Base-by-base conservation (phyloP, 2,329 filamentous ascomycete genomes). In the Penicillium janthinellum region DNA sequence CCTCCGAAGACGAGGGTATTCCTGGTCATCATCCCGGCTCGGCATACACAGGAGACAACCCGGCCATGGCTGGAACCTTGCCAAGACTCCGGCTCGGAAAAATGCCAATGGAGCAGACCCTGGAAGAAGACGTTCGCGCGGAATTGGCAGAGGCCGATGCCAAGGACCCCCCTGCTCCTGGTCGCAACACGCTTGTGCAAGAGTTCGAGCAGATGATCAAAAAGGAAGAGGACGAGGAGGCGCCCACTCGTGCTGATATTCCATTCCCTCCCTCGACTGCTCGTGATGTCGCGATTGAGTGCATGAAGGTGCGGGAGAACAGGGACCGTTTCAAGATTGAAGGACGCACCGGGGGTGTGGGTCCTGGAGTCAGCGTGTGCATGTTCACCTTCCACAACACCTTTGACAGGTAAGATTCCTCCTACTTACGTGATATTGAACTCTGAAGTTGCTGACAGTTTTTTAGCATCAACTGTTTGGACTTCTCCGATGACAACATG, bases 301-400 rank as follows among this genome's bases (percentile, higher is more conserved):
- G 98, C 69, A 91, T 95, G 71, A 95, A 94, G 73, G 87, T 98
- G 10, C 91, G 92, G 65, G 95, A 99, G 75, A 91, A 96, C 70
- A 88, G 95, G 22, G 94, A 98, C 70, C 86, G 94, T 17, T 96
- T 97, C 75, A 90, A 87, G 72, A 94, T 98, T 58, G 91, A 96
- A 60, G 87, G 88, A 20, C 86, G 90, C 37, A 94, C 90, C 12
- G 91, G 92, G 15, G 94, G 93, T 8, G 85, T 93, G 53, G 92
- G 93, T 14, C 87, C 92, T 56, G 88, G 88, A 28, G 83, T 97
- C 60, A 96, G 92, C 70, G 89, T 96, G 25, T 95, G 91, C 81
- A 98, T 98, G 90, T 97, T 96, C 74, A 99, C 95, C 0, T 96
- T 98, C 72, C 95, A 99, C 81, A 99, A 99, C 76, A 96, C 91